Percentiles rank a stretch among this genome's conserved stretches.
Conservation (phyloP, 305 asterid species). For the Fraxinus baroniana region DNA sequence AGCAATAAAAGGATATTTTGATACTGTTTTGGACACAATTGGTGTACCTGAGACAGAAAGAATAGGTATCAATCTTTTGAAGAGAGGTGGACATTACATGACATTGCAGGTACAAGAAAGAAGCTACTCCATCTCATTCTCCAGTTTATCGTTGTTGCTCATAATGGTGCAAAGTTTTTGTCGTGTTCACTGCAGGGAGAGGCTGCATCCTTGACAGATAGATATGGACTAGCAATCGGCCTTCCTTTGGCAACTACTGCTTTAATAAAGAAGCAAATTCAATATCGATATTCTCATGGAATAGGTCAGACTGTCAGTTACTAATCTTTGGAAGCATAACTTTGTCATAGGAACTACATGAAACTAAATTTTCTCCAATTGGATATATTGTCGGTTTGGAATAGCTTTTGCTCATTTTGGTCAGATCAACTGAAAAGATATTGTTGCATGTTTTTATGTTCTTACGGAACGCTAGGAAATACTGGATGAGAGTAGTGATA, state of each 20-base stretch:
- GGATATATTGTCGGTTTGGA: background rate
- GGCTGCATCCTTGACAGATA: conserved; percentile 79
- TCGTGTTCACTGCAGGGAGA: conserved; percentile 64
- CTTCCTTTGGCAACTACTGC: conserved; percentile 66
- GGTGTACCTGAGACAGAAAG: conserved; percentile 86
- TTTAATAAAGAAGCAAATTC: conserved; percentile 68
- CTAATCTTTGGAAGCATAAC: background rate
- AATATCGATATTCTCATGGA: conserved; percentile 79
- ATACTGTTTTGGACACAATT: conserved; percentile 89
- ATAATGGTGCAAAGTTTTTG: conserved; percentile 12
- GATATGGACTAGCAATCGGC: conserved; percentile 74
- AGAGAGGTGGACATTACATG: conserved; percentile 96
- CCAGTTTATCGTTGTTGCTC: background rate
- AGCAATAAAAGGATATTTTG: conserved; percentile 74
- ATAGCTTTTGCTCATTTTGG: conserved; percentile 1
- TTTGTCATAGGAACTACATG: background rate
- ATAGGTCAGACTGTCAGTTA: conserved; percentile 45
- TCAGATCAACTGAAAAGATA: background rate
- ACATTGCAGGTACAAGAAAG: conserved; percentile 70
- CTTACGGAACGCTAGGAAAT: background rate
- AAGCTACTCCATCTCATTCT: background rate
- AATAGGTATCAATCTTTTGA: conserved; percentile 66
- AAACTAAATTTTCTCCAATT: background rate
- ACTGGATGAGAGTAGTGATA: background rate
- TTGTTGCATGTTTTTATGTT: background rate